A percentile compares a stretch with the other conserved stretches of the same genome.
Conservation (phyloP, 495 filamentous ascomycete species). For the Aspergillus panamensis region DNA sequence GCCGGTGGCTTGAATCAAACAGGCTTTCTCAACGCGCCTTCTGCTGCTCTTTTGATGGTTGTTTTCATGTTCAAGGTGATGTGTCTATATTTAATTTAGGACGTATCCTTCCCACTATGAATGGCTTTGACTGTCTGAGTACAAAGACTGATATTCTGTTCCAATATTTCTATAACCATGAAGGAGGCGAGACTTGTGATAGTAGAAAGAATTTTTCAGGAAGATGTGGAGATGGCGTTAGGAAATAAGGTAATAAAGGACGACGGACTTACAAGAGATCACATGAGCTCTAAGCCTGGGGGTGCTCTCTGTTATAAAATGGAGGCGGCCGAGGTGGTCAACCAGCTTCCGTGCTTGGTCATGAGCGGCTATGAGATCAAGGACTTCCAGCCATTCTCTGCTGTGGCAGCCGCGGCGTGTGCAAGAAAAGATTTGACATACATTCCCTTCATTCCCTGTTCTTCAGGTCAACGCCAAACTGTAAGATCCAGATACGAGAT, state of each 20-base stretch:
- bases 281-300: background rate
- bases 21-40: background rate
- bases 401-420: background rate
- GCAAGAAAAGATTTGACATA: background rate
- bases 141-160: background rate
- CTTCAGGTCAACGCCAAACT: background rate
- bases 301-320: conserved; percentile 9
- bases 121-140: background rate
- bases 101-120: background rate
- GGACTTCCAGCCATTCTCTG: background rate
- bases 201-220: background rate
- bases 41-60: too few relatives aligned
- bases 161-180: background rate
- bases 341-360: background rate
- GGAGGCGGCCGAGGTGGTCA: conserved; percentile 6
- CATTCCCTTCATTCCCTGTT: background rate
- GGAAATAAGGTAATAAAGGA: conserved; percentile 3
- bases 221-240: background rate
- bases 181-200: background rate
- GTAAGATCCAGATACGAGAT: background rate
- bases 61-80: too few relatives aligned
- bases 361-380: conserved; percentile 6
- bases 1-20: conserved; percentile 1
- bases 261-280: background rate
- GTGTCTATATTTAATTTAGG: too few relatives aligned